Evolutionary conservation across 2,329 filamentous ascomycete genomes (phyloP).

Genomic region (Mycosphaerella sp.): DNA sequence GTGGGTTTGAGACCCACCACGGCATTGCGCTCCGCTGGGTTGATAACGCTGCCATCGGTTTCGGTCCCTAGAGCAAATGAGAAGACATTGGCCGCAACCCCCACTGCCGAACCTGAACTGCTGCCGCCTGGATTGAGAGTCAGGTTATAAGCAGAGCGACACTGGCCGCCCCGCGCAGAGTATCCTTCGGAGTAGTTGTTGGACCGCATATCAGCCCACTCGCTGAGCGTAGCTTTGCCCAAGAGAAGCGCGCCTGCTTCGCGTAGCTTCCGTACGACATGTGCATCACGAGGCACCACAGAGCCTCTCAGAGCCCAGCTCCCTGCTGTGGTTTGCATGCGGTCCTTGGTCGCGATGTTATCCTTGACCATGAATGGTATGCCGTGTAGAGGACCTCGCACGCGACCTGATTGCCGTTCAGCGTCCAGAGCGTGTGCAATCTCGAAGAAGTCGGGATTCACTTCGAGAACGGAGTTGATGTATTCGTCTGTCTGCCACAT

Average conservation of each 20-base stretch:
- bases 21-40: slow-evolving; percentile 62
- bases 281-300: slow-evolving; percentile 61
- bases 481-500: slow-evolving; percentile 59
- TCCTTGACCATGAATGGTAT: slow-evolving; percentile 73
- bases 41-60: slow-evolving; percentile 64
- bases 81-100: slow-evolving; percentile 57
- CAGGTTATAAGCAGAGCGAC: slow-evolving; percentile 61
- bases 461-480: slow-evolving; percentile 55
- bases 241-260: slow-evolving; percentile 62
- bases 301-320: slow-evolving; percentile 61
- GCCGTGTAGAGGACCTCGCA: slow-evolving; percentile 64
- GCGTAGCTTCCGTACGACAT: slow-evolving; percentile 56
- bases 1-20: slow-evolving; percentile 72
- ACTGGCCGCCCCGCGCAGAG: slow-evolving; percentile 58
- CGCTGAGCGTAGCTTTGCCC: slow-evolving; percentile 63
- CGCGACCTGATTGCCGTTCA: slow-evolving; percentile 51
- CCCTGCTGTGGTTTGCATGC: slow-evolving; percentile 68
- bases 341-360: slow-evolving; percentile 62
- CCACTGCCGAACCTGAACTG: slow-evolving; percentile 60
- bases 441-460: slow-evolving; percentile 60
- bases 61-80: slow-evolving; percentile 66
- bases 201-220: slow-evolving; percentile 69
- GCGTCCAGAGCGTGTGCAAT: slow-evolving; percentile 58
- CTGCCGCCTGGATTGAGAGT: slow-evolving; percentile 63
- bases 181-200: slow-evolving; percentile 64